Evolutionary conservation across 1,139 yeast genomes (phyloP).

Genomic region (Schwanniomyces etchellsii): DNA sequence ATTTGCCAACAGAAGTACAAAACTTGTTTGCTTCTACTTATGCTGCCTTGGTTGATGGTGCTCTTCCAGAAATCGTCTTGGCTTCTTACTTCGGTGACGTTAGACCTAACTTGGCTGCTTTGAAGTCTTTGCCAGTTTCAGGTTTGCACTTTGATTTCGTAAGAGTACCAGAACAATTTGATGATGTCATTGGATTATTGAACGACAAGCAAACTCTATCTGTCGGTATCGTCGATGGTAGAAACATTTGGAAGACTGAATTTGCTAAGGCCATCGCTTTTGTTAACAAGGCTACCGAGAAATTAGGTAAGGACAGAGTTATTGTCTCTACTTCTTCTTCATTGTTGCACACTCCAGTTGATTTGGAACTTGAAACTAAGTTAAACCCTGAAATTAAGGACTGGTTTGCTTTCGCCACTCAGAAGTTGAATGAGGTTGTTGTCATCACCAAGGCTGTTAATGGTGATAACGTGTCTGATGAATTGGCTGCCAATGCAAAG

Average conservation of each 20-base stretch:
- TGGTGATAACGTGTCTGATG: conserved; percentile 63
- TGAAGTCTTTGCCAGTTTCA: conserved; percentile 85
- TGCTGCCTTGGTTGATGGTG: conserved; percentile 59
- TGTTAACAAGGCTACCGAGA: conserved; percentile 76
- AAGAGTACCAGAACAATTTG: conserved; percentile 95
- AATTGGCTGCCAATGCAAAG: conserved; percentile 79
- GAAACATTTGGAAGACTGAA: conserved; percentile 99
- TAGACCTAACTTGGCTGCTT: conserved; percentile 88
- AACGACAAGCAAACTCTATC: conserved; percentile 68
- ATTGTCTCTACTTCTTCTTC: conserved; percentile 95
- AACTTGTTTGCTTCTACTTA: conserved; percentile 84
- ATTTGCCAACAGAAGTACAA: conserved; percentile 79
- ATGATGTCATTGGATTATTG: conserved; percentile 67
- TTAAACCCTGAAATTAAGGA: conserved; percentile 87
- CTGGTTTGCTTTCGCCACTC: conserved; percentile 98
- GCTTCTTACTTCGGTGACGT: conserved; percentile 98
- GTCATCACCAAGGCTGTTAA: conserved; percentile 83
- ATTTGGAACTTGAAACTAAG: conserved; percentile 85
- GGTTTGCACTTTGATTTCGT: conserved; percentile 97
- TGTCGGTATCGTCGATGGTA: conserved; percentile 96
- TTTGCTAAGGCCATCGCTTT: conserved; percentile 77
- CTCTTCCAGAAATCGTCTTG: conserved; percentile 71
- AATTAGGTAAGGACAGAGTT: conserved; percentile 85
- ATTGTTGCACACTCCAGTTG: conserved; percentile 96
- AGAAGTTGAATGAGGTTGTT: conserved; percentile 89